phyloP scores from a whole-genome alignment of 257 asterid species.

The Paulownia fortunei region DNA sequence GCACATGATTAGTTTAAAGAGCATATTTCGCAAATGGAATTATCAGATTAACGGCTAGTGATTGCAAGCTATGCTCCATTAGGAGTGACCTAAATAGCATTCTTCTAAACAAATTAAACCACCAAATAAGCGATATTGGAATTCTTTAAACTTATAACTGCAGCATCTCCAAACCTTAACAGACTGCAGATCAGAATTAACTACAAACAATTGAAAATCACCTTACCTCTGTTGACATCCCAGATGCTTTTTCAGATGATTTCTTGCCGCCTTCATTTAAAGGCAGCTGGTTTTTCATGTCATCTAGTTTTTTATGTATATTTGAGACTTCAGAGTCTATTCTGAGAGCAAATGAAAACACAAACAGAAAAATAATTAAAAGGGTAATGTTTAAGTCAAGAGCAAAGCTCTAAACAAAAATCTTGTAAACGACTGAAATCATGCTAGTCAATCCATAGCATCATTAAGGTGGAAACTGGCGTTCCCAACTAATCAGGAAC shows the following conservation, averaged over 20 bases:
- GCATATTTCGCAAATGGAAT: neutral
- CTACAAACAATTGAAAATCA: slow-evolving; percentile 16
- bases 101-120: slow-evolving; percentile 11
- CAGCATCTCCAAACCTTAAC: slow-evolving; percentile 1
- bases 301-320: slow-evolving; percentile 67
- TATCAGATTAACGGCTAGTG: neutral
- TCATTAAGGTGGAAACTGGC: slow-evolving; percentile 4
- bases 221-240: slow-evolving; percentile 69
- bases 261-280: slow-evolving; percentile 43
- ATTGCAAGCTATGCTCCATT: slow-evolving; percentile 8
- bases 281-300: slow-evolving; percentile 53
- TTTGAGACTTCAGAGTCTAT: slow-evolving; percentile 92
- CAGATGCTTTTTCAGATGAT: slow-evolving; percentile 46
- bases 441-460: slow-evolving; percentile 10
- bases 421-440: neutral
- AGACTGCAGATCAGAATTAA: neutral
- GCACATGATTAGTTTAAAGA: slow-evolving; percentile 4
- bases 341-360: slow-evolving; percentile 82
- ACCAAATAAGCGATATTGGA: neutral
- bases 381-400: slow-evolving; percentile 35
- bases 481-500: slow-evolving; percentile 1
- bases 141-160: slow-evolving; percentile 15
- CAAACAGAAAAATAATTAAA: slow-evolving; percentile 46
- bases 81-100: neutral
- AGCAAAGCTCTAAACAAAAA: neutral